Conservation (phyloP, 306 rosid species). For the Cucumis cinereus region DNA sequence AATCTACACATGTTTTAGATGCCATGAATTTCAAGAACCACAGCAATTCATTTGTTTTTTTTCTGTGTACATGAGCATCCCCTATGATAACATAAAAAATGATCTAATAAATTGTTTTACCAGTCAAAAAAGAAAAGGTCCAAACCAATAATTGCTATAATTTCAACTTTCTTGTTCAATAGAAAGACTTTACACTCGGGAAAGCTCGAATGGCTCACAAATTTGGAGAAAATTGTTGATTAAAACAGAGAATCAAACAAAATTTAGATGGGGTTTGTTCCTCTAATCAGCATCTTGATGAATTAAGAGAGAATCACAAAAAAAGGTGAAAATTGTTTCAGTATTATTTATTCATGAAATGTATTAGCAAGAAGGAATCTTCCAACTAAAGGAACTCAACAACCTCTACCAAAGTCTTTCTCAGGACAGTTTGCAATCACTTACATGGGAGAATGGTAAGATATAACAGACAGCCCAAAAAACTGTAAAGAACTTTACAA, state of each 20-base stretch:
- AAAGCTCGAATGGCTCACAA: background rate
- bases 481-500: background rate
- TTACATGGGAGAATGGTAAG: background rate
- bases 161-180: background rate
- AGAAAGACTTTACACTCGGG: background rate
- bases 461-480: background rate
- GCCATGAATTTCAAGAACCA: background rate
- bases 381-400: background rate
- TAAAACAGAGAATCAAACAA: background rate
- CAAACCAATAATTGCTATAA: background rate
- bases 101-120: background rate
- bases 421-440: background rate
- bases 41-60: background rate
- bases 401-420: background rate
- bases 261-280: background rate
- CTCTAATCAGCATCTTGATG: background rate
- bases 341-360: background rate
- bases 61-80: background rate
- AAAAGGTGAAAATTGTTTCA: background rate
- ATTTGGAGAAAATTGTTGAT: background rate
- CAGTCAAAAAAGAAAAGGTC: background rate
- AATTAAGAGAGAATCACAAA: background rate
- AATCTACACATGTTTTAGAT: background rate
- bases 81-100: background rate
- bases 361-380: background rate